phyloP scores from a whole-genome alignment of 176 grass and related monocot species.

The Aegilops speltoides region DNA sequence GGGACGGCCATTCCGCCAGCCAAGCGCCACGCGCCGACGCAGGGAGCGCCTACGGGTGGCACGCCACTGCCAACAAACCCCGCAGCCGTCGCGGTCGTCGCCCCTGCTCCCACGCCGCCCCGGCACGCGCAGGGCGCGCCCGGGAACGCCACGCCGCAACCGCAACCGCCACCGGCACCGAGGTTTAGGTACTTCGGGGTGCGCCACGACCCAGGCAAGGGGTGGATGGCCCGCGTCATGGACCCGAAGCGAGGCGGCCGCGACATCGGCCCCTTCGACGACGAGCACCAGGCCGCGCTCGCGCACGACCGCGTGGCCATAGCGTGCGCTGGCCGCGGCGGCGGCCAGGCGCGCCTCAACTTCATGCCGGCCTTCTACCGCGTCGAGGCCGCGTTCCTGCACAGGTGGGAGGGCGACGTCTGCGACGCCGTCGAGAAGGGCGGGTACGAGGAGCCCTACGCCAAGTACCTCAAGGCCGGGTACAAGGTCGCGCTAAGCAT shows the following conservation, averaged over 20 bases:
- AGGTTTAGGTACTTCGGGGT: constrained; percentile 19
- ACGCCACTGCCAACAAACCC: not conserved
- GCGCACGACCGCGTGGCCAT: constrained; percentile 44
- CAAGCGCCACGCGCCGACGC: not conserved
- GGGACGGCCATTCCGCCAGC: not conserved
- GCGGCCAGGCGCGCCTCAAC: not conserved
- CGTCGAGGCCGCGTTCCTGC: constrained; percentile 31
- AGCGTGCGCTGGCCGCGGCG: not conserved
- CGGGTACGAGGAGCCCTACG: constrained; percentile 39
- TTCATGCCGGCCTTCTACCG: constrained; percentile 18
- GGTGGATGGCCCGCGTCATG: constrained; percentile 14
- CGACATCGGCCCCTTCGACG: constrained; percentile 13
- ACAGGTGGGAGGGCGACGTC: not conserved
- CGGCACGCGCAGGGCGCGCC: not conserved
- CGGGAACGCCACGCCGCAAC: not conserved
- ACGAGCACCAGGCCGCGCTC: constrained; percentile 32
- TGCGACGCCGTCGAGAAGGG: constrained; percentile 5
- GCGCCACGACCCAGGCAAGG: not conserved
- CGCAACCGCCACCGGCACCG: not conserved
- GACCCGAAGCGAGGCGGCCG: not conserved
- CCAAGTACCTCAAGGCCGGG: constrained; percentile 15
- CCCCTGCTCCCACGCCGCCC: not conserved
- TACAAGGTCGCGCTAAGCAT: not conserved
- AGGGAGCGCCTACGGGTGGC: not conserved
- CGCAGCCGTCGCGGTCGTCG: not conserved